A percentile compares a stretch with the other conserved stretches of the same genome.
phyloP scores from a whole-genome alignment of 441 rosid species.

The Adansonia madagascariensis region DNA sequence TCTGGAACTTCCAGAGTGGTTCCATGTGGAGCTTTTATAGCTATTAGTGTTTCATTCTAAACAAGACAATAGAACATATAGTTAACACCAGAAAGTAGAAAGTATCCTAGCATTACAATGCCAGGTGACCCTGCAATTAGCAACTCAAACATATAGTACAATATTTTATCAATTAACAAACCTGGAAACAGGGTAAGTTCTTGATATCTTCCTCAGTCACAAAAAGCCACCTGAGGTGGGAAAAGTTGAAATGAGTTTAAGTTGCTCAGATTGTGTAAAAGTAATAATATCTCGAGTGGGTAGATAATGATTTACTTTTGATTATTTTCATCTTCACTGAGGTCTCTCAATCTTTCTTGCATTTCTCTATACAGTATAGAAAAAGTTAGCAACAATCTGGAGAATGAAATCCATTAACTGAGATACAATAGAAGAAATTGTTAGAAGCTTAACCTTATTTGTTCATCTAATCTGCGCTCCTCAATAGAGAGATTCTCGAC shows the following conservation, averaged over 20 bases:
- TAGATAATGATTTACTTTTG: slow-evolving; percentile 58
- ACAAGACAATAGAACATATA: slow-evolving; percentile 28
- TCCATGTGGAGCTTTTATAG: slow-evolving; percentile 41
- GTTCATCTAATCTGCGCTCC: slow-evolving; percentile 48
- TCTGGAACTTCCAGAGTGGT: slow-evolving; percentile 95
- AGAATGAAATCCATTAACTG: slow-evolving; percentile 15
- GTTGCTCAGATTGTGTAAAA: slow-evolving; percentile 6
- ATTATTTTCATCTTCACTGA: slow-evolving; percentile 87
- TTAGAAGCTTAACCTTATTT: slow-evolving; percentile 57
- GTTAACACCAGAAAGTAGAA: slow-evolving; percentile 5
- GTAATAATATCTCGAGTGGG: not conserved
- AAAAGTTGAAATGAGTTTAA: slow-evolving; percentile 33
- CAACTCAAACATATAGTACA: slow-evolving; percentile 17
- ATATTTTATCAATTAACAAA: slow-evolving; percentile 29
- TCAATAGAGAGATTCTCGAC: slow-evolving; percentile 61
- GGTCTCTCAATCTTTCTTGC: slow-evolving; percentile 82
- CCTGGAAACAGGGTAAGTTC: slow-evolving; percentile 91
- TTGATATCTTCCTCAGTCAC: slow-evolving; percentile 95
- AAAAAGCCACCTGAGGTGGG: slow-evolving; percentile 73
- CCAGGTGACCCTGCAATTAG: slow-evolving; percentile 16
- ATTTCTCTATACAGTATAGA: slow-evolving; percentile 62
- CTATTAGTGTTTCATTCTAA: slow-evolving; percentile 91
- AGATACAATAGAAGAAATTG: slow-evolving; percentile 20
- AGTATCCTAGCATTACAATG: not conserved
- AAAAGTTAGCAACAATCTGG: slow-evolving; percentile 34